Evolutionary conservation across 1,284 basidiomycete species (phyloP), one percentile per base, ranked within the genome.

Genomic region (Omphalotus olearius): DNA sequence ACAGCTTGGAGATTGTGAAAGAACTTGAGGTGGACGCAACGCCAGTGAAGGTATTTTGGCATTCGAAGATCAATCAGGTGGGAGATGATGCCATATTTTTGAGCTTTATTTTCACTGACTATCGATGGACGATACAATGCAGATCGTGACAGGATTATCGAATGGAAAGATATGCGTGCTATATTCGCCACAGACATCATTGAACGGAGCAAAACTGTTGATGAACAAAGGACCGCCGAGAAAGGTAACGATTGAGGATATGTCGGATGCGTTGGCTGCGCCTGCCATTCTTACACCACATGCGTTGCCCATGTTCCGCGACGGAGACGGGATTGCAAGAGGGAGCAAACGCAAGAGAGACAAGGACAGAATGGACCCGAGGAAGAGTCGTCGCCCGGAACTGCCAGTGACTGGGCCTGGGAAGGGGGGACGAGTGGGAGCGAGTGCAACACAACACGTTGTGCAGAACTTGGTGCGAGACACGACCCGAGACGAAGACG

Each of bases 21-120:
- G 71, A 78, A 60, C 55, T 82, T 60, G 85, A 71, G 65, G 84
- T 82, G 69, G 87, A 76, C 46, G 76, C 83, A 25, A 91, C 88
- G 25, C 93, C 95, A 4, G 88, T 98, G 51, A 88, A 85, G 60
- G 89, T 97, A 1, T 70, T 81, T 26, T 98, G 94, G 94, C 95
- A 97, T 70, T 84, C 91, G n/a, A 91, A 91, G 68, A 97, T 98
- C 73, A 98, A 98, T 71, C 95, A 98, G 79, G 90, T 89, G 58
- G 58, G 83, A 37, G n/a, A 5, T 52, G 41, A 46, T 37, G 39
- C 13, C 39, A 53, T 59, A 37, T 36, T 50, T 47, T 26, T 46
- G 28, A 44, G 51, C 30, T 55, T 36, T 52, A 48, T 47, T 16
- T 40, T 28, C 28, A 16, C 39, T 43, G n/a, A 42, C 26, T 14